Evolutionary conservation across 164 flowering plant species (phyloP).

Genomic region (Pachysandra terminalis): DNA sequence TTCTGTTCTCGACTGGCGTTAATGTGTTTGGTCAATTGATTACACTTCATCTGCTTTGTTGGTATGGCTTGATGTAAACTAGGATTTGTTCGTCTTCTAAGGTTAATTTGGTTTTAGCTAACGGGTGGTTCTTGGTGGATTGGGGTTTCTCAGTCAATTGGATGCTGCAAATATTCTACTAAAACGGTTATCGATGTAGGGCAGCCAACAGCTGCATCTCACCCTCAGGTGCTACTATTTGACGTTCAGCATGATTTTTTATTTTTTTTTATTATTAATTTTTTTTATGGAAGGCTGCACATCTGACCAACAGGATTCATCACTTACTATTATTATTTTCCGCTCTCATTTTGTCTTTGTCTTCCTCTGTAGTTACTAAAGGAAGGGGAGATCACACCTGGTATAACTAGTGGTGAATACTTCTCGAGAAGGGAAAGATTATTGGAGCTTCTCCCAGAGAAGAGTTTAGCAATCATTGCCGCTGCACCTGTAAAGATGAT

Average conservation of each 20-base stretch:
- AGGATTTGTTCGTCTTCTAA: too few species aligned
- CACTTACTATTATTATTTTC: neutral
- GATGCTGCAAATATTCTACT: constrained; percentile 40
- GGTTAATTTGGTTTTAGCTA: neutral
- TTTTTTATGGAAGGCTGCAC: neutral
- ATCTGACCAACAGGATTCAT: neutral
- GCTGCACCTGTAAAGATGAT: constrained; percentile 96
- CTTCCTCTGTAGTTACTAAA: constrained; percentile 45
- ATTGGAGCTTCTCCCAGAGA: constrained; percentile 77
- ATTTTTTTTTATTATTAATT: neutral
- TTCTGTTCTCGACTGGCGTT: neutral
- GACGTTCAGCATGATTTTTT: neutral
- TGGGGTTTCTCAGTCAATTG: constrained; percentile 23
- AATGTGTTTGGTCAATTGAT: neutral
- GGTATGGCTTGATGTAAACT: too few species aligned
- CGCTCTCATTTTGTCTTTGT: neutral
- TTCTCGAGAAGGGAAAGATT: constrained; percentile 63
- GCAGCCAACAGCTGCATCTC: constrained; percentile 79
- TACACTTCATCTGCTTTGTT: too few species aligned
- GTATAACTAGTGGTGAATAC: constrained; percentile 67
- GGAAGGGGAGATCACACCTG: constrained; percentile 88
- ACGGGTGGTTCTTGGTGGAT: constrained; percentile 8
- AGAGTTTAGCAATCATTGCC: constrained; percentile 82
- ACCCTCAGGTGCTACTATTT: constrained; percentile 62
- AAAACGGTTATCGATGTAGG: constrained; percentile 51